Percentiles rank a stretch among this genome's conserved stretches.
phyloP scores from a whole-genome alignment of 192 early-diverging fungal genomes.

The Umbelopsis vinacea region DNA sequence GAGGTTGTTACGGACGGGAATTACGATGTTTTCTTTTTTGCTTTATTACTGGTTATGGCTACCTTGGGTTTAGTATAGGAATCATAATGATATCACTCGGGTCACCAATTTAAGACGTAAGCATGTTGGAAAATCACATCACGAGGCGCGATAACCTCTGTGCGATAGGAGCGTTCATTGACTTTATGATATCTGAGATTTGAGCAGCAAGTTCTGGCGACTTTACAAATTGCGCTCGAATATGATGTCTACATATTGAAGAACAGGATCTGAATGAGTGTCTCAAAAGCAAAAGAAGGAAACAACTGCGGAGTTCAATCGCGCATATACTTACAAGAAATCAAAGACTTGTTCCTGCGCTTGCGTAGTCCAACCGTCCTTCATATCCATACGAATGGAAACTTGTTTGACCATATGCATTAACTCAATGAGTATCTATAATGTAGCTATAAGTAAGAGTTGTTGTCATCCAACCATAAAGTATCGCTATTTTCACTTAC shows the following conservation, averaged over 20 bases:
- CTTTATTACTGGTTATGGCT: neutral
- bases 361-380: slow-evolving; percentile 42
- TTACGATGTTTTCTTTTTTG: neutral
- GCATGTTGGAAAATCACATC: slow-evolving; percentile 17
- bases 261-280: neutral
- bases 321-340: slow-evolving; percentile 50
- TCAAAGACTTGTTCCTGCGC: slow-evolving; percentile 56
- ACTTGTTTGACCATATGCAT: slow-evolving; percentile 53
- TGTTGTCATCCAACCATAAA: neutral
- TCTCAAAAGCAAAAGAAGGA: neutral
- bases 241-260: slow-evolving; percentile 44
- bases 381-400: slow-evolving; percentile 44
- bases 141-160: slow-evolving; percentile 42
- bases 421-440: slow-evolving; percentile 48
- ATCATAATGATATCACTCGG: slow-evolving; percentile 12
- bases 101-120: neutral
- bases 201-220: slow-evolving; percentile 41
- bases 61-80: neutral
- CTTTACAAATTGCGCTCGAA: slow-evolving; percentile 49
- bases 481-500: slow-evolving; percentile 34
- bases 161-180: slow-evolving; percentile 38
- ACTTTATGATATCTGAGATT: slow-evolving; percentile 39
- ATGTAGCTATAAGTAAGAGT: neutral
- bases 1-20: neutral
- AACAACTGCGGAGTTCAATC: neutral